Conservation (phyloP, 441 rosid genomes). For the Euphorbia schlechtendalii region DNA sequence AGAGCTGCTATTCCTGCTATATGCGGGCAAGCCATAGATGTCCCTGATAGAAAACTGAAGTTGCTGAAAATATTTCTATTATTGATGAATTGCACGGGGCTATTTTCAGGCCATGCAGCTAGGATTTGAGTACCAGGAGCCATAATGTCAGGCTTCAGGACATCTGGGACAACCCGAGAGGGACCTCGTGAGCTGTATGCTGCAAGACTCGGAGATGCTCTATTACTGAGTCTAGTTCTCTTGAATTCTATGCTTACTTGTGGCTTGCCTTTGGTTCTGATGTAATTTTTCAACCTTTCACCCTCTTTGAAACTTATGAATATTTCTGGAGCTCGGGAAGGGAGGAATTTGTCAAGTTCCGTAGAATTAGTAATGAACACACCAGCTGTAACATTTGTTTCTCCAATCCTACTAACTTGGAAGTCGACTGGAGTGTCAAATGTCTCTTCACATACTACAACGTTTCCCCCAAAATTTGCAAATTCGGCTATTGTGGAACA, state of each 20-base stretch:
- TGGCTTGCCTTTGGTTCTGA: background rate
- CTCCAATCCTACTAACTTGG: background rate
- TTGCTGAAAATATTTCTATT: constrained; percentile 24
- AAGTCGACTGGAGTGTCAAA: background rate
- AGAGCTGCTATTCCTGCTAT: constrained; percentile 66
- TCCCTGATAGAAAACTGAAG: constrained; percentile 61
- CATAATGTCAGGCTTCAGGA: no score
- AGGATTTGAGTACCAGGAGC: no score
- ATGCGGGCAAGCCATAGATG: constrained; percentile 75
- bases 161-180: background rate
- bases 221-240: background rate
- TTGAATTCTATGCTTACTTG: background rate
- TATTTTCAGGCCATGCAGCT: no score
- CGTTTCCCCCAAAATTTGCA: constrained; percentile 6
- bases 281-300: background rate
- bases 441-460: constrained; percentile 24
- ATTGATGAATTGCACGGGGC: background rate
- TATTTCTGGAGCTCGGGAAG: background rate
- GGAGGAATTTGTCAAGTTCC: background rate
- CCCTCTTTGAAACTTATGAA: background rate
- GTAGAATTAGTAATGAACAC: constrained; percentile 1
- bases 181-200: constrained; percentile 9
- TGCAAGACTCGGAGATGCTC: background rate
- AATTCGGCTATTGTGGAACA: constrained; percentile 18
- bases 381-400: constrained; percentile 22